These are phyloP conservation scores for Luffa aegyptiaca DNA, from an alignment of 306 rosid genomes.

Conservation along the genomic window DNA sequence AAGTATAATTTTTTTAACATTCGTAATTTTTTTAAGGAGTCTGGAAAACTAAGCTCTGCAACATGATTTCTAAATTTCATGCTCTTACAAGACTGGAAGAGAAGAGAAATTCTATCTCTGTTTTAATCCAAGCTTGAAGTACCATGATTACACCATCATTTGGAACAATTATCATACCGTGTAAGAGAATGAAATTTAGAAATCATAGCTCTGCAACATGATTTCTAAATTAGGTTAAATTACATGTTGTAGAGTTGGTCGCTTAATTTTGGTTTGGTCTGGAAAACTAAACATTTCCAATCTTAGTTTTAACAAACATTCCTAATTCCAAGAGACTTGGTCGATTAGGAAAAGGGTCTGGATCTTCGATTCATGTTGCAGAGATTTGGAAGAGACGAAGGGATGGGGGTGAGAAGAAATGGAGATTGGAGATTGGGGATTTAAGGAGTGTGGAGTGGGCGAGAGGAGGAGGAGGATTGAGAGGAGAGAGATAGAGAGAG, in stretches of 20 bases:
- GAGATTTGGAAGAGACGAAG: slow-evolving; percentile 2
- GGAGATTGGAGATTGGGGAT: background rate
- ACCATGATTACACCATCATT: slow-evolving; percentile 72
- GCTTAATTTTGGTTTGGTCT: no score
- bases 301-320: no score
- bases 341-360: slow-evolving; percentile 18
- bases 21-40: no score
- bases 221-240: no score
- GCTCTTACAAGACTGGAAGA: slow-evolving; percentile 51
- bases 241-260: no score
- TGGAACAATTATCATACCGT: slow-evolving; percentile 87
- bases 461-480: background rate
- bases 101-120: slow-evolving; percentile 91
- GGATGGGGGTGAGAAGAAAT: slow-evolving; percentile 11
- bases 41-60: no score
- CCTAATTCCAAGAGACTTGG: background rate
- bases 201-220: background rate
- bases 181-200: slow-evolving; percentile 31
- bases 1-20: no score
- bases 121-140: slow-evolving; percentile 77
- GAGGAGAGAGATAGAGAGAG: background rate
- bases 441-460: slow-evolving; percentile 24
- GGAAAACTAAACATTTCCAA: no score
- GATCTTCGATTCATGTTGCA: slow-evolving; percentile 42
- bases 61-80: no score